These are phyloP conservation scores for Aegilops longissima DNA, from an alignment of 176 grass and related monocot genomes.

Conservation along the genomic window DNA sequence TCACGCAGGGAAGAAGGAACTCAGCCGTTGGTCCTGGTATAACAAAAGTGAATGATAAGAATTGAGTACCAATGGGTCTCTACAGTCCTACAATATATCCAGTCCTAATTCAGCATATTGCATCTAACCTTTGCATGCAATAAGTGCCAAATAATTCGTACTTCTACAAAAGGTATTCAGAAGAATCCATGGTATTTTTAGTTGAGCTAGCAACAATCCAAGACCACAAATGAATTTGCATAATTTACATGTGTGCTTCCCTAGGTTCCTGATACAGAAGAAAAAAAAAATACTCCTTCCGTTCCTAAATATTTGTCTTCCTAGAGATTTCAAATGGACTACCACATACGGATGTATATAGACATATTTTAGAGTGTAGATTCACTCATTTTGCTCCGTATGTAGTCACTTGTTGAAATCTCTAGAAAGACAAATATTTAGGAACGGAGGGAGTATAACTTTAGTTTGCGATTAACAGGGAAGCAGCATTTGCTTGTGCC, in stretches of 20 bases:
- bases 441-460: neutral
- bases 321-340: too few species aligned
- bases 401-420: too few species aligned
- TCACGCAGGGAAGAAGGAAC: neutral
- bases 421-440: too few species aligned
- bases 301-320: too few species aligned
- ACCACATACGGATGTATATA: too few species aligned
- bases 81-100: neutral
- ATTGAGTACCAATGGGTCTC: neutral
- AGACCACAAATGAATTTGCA: neutral
- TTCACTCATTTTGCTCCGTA: too few species aligned
- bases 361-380: too few species aligned
- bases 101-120: neutral
- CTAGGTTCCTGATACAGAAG: neutral
- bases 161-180: neutral
- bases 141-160: neutral
- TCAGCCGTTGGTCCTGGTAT: slow-evolving; percentile 14
- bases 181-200: neutral
- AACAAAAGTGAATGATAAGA: neutral
- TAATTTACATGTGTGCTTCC: neutral
- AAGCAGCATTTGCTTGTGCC: neutral
- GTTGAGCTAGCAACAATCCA: neutral
- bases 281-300: neutral
- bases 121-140: neutral
- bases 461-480: neutral